Evolutionary conservation across 179 eudicot genomes (phyloP), one percentile per base, ranked within the genome.

Genomic region (Heliamphora pulchella): DNA sequence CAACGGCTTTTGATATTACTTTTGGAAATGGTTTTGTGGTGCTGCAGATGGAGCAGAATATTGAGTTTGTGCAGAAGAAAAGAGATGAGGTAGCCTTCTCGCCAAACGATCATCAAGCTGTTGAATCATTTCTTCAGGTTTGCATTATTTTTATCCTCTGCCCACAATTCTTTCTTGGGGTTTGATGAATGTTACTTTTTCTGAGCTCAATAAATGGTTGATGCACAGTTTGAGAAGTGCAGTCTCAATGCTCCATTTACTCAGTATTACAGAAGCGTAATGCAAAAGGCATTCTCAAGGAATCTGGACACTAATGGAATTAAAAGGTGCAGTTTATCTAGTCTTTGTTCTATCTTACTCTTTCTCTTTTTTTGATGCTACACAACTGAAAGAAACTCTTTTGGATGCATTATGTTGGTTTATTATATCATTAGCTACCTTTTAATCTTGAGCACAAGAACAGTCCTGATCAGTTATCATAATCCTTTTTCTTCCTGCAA

Each of bases 111-210:
- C 90, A 89, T 78, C 91, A 86, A 80, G 86, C 91, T 18, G 93
- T 89, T n/a, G 91, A 94, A 70, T 82, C 88, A 68, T 96, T 96
- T 88, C 90, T 91, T 79, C 98, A 92, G 99, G 99, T 94, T 75
- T 48, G 46, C 20, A 51, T 18, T 75, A 55, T 66, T 74, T 62
- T 6, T 63, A 2, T 58, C 62, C 2, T 31, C 18, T 17, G 20
- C 62, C 4, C 50, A 43, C 48, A 31, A 57, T 80, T 55, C 39
- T 48, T 11, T 77, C 64, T 53, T 58, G 55, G 44, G 20, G 43
- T 79, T 80, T 76, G 64, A 73, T 74, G 50, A 74, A 55, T 76
- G 72, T 62, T 75, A 22, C 53, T 66, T 62, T 43, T 73, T 66
- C 74, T 76, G 71, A 54, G 41, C 71, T 78, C 39, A 50, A 48